Conservation (phyloP, 2,329 filamentous ascomycete genomes). For the Tolypocladium cylindrosporum region DNA sequence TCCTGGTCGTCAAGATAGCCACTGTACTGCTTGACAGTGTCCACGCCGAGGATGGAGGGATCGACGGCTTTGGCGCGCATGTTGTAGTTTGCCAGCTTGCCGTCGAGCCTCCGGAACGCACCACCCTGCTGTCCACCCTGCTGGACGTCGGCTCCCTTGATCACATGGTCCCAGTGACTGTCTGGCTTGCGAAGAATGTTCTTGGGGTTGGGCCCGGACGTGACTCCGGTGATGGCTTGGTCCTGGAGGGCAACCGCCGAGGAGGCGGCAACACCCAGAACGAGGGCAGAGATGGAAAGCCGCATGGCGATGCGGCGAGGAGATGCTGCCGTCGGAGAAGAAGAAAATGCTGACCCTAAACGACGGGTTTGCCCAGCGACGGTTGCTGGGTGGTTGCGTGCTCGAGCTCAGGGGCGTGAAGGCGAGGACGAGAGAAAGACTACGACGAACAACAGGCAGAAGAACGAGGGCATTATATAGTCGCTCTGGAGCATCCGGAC, state of each 20-base stretch:
- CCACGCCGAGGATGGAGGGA: constrained; percentile 71
- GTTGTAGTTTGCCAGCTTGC: constrained; percentile 76
- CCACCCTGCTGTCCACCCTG: not conserved
- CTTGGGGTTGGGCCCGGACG: constrained; percentile 1
- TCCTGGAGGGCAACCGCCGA: not conserved
- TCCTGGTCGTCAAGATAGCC: constrained; percentile 95
- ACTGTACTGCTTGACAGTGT: constrained; percentile 94
- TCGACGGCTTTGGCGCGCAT: constrained; percentile 85
- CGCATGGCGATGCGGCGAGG: not conserved
- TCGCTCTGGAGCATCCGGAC: not conserved
- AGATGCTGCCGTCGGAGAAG: not conserved
- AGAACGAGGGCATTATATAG: not conserved
- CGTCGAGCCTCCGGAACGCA: constrained; percentile 55
- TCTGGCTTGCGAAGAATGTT: not conserved
- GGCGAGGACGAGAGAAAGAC: not conserved
- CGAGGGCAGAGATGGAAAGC: not conserved
- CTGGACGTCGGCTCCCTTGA: not conserved
- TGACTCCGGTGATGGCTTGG: not conserved
- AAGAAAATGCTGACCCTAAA: not conserved
- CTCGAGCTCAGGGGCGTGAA: not conserved
- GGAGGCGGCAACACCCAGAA: not conserved
- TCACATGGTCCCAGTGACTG: constrained; percentile 1
- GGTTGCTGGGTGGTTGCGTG: not conserved
- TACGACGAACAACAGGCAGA: not conserved
- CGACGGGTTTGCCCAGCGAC: not conserved